These are phyloP conservation scores for Glycine soja DNA, from an alignment of 306 rosid species.

Conservation along the genomic window DNA sequence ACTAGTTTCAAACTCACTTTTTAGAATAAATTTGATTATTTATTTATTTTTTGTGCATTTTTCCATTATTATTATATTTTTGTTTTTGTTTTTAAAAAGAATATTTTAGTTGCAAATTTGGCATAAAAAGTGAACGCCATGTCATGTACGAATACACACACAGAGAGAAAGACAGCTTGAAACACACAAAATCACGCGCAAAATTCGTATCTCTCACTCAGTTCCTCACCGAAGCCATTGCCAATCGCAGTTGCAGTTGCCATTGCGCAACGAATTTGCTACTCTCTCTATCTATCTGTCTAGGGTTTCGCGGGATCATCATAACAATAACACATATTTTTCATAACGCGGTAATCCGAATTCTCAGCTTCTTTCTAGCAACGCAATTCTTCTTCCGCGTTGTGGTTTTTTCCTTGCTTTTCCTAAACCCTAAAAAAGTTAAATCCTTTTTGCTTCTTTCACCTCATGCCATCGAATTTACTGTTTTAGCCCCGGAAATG, in stretches of 20 bases:
- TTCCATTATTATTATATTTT: background rate
- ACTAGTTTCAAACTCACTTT: no score
- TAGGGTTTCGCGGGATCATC: conserved; percentile 58
- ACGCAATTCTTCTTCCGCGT: background rate
- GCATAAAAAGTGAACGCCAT: conserved; percentile 4
- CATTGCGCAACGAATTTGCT: conserved; percentile 45
- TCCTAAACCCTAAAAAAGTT: background rate
- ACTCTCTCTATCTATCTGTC: conserved; percentile 13
- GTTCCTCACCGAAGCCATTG: conserved; percentile 40
- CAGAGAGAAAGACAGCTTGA: conserved; percentile 16
- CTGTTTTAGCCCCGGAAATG: conserved; percentile 17
- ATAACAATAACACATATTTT: background rate
- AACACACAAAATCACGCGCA: conserved; percentile 46
- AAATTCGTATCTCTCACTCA: conserved; percentile 15
- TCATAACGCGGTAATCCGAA: conserved; percentile 59
- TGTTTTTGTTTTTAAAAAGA: background rate
- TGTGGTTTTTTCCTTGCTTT: background rate
- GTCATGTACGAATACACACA: background rate
- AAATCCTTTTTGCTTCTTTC: conserved; percentile 1
- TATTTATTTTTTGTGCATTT: background rate
- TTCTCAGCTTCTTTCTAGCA: conserved; percentile 46
- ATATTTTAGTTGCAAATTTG: conserved; percentile 23
- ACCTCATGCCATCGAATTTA: conserved; percentile 8
- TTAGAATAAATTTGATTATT: no score
- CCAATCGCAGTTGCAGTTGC: background rate